Evolutionary conservation across 768 basidiomycete genomes (phyloP).

Genomic region (Auriscalpium microsporum): DNA sequence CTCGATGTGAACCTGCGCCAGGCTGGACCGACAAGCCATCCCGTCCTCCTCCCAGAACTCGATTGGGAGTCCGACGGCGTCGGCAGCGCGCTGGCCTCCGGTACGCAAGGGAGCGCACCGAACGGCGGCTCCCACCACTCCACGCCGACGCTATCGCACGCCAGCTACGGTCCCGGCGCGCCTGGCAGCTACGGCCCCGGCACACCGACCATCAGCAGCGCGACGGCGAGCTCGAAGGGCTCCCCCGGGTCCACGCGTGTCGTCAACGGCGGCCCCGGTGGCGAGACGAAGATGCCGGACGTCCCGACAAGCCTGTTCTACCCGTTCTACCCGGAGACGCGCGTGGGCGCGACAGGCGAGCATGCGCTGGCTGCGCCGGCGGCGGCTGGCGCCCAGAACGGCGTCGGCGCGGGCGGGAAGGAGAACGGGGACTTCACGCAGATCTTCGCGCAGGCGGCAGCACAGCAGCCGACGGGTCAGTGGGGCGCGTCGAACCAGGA

Average conservation of each 20-base stretch:
- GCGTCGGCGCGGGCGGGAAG: constrained; percentile 12
- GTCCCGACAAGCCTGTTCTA: constrained; percentile 67
- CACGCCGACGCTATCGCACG: constrained; percentile 28
- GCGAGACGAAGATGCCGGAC: constrained; percentile 42
- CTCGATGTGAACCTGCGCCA: constrained; percentile 65
- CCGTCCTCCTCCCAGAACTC: constrained; percentile 32
- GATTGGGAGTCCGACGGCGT: constrained; percentile 38
- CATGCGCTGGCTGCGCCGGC: background rate
- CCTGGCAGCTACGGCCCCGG: constrained; percentile 21
- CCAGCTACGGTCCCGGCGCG: constrained; percentile 20
- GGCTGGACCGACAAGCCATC: constrained; percentile 34
- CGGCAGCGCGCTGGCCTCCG: constrained; percentile 9
- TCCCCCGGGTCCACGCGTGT: background rate
- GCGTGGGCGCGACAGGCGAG: constrained; percentile 9
- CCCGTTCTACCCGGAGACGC: constrained; percentile 61
- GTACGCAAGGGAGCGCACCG: background rate
- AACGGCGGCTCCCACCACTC: constrained; percentile 12
- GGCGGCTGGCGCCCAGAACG: background rate
- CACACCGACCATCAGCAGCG: constrained; percentile 13
- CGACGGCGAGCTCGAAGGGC: constrained; percentile 4
- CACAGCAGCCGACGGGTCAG: constrained; percentile 45
- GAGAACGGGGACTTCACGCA: constrained; percentile 37
- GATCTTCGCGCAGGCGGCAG: constrained; percentile 53
- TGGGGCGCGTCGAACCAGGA: constrained; percentile 51
- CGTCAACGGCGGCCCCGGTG: background rate